Conservation (phyloP, 768 basidiomycete genomes). For the Calocera cornea region DNA sequence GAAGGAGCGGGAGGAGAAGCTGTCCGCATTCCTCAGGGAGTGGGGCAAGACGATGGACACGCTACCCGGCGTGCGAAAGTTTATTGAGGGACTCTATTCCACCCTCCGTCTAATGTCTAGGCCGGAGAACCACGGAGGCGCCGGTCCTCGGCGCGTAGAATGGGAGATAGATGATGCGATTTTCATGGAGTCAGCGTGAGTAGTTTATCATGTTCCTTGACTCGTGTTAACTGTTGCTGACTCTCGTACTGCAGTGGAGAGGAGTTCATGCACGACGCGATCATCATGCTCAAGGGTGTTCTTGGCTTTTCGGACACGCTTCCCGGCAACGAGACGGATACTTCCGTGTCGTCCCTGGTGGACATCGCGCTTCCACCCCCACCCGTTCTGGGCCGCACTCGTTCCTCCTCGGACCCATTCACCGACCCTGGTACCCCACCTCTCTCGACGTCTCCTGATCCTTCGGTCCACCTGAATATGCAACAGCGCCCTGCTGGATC, state of each 20-base stretch:
- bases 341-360: not conserved
- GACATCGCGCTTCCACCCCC: slow-evolving; percentile 2
- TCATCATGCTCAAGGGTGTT: slow-evolving; percentile 81
- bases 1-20: slow-evolving; percentile 65
- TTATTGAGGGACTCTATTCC: slow-evolving; percentile 66
- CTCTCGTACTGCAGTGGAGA: slow-evolving; percentile 48
- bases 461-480: not conserved
- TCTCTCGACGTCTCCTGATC: not conserved
- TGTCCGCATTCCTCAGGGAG: slow-evolving; percentile 57
- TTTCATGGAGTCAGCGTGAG: slow-evolving; percentile 87
- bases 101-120: slow-evolving; percentile 68
- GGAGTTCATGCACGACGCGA: slow-evolving; percentile 87
- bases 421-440: not conserved
- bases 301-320: slow-evolving; percentile 4
- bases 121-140: slow-evolving; percentile 68
- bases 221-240: slow-evolving; percentile 11
- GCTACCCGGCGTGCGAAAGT: slow-evolving; percentile 81
- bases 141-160: slow-evolving; percentile 54
- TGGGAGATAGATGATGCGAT: slow-evolving; percentile 94
- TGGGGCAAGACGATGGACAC: slow-evolving; percentile 63
- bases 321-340: not conserved
- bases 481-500: not conserved
- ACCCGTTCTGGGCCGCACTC: not conserved
- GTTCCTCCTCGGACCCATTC: slow-evolving; percentile 2
- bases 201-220: slow-evolving; percentile 29